Conservation (phyloP, 164 flowering plant genomes). For the Berberis thunbergii region DNA sequence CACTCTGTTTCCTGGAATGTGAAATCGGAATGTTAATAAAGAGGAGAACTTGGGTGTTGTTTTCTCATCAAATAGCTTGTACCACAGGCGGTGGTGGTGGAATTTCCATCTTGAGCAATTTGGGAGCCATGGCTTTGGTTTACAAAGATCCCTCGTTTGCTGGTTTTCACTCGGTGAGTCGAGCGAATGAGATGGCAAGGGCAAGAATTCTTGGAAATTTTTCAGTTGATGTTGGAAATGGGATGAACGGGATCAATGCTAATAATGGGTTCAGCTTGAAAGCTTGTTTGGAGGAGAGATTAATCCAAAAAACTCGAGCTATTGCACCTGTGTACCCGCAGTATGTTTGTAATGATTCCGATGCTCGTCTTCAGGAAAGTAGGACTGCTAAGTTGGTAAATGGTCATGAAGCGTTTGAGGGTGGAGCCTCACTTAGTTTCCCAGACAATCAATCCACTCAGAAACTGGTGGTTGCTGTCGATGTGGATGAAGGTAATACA, state of each 20-base stretch:
- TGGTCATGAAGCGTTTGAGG: constrained; percentile 16
- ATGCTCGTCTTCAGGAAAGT: neutral
- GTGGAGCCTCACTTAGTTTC: constrained; percentile 31
- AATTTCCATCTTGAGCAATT: neutral
- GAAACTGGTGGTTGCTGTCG: constrained; percentile 74
- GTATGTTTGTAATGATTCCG: neutral
- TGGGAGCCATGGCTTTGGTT: neutral
- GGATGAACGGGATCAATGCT: neutral
- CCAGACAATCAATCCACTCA: constrained; percentile 20
- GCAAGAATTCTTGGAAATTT: neutral
- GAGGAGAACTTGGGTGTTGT: neutral
- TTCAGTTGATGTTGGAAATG: neutral
- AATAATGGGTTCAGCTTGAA: neutral
- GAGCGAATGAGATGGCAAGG: neutral
- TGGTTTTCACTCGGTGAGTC: neutral
- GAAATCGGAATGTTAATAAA: neutral
- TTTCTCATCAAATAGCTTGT: neutral
- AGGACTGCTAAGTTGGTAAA: constrained; percentile 7
- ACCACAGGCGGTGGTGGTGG: neutral
- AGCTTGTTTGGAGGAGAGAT: neutral
- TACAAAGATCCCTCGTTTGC: neutral
- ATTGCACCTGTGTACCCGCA: neutral
- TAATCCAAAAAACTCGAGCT: neutral
- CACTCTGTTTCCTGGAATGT: neutral
- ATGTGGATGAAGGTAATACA: constrained; percentile 73